Conservation (phyloP, 768 basidiomycete species). For the Lactarius pseudohatsudake region DNA sequence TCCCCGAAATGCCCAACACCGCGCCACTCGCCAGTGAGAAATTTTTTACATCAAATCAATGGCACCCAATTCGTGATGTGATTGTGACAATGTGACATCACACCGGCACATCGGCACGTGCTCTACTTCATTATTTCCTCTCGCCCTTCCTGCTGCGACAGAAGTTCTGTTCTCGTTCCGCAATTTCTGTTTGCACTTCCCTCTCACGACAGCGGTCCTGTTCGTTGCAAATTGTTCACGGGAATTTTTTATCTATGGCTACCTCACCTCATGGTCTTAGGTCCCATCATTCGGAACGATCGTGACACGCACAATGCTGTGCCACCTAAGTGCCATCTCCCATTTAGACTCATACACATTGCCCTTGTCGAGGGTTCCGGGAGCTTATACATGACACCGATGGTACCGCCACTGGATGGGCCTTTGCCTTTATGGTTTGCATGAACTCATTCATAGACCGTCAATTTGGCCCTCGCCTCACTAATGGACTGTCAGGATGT, state of each 20-base stretch:
- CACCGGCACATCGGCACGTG: background rate
- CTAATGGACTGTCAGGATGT: background rate
- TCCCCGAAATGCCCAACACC: background rate
- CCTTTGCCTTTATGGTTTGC: background rate
- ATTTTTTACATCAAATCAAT: background rate
- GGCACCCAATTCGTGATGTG: background rate
- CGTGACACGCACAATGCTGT: slow-evolving; percentile 7
- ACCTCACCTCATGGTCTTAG: background rate
- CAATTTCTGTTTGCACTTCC: background rate
- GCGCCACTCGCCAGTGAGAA: background rate
- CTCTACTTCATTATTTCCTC: background rate
- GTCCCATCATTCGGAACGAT: background rate
- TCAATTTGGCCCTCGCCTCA: background rate
- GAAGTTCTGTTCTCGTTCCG: background rate
- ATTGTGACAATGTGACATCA: background rate
- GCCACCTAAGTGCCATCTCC: slow-evolving; percentile 6
- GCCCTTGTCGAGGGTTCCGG: background rate
- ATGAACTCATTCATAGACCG: background rate
- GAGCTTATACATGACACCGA: background rate
- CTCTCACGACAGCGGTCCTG: background rate
- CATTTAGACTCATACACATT: background rate
- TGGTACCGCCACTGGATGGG: background rate
- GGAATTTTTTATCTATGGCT: background rate
- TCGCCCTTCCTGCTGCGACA: background rate
- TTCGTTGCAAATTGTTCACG: too few species aligned